Conservation (phyloP, 352 stramenopile species). For the Pythium monospermum region DNA sequence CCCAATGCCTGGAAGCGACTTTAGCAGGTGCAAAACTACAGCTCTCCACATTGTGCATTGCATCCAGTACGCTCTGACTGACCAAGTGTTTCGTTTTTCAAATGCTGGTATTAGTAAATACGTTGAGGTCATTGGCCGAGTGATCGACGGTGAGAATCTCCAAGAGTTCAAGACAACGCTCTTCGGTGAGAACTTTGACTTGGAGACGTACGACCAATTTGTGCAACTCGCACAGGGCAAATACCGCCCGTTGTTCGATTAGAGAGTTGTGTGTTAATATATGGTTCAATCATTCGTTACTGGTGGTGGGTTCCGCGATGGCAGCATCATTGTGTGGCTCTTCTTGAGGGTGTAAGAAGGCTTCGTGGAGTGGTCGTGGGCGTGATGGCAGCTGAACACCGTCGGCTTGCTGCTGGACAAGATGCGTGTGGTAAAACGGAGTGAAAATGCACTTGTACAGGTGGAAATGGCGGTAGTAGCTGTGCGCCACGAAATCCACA, state of each 20-base stretch:
- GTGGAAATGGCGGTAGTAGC: constrained; percentile 77
- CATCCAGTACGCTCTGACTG: too few species aligned
- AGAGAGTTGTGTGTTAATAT: too few species aligned
- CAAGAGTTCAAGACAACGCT: constrained; percentile 85
- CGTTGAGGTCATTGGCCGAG: constrained; percentile 80
- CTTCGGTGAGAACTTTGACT: constrained; percentile 76
- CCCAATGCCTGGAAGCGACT: constrained; percentile 66
- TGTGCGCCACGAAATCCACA: constrained; percentile 71
- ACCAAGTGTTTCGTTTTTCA: too few species aligned
- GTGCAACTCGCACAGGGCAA: constrained; percentile 72
- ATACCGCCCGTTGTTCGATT: constrained; percentile 67
- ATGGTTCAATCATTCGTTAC: too few species aligned
- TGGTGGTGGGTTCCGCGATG: too few species aligned
- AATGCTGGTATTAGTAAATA: too few species aligned
- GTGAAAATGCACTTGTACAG: constrained; percentile 83
- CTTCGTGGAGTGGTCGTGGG: constrained; percentile 32
- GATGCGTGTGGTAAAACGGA: constrained; percentile 44
- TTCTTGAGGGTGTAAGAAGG: constrained; percentile 31
- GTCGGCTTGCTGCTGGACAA: constrained; percentile 42
- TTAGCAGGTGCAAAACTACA: too few species aligned
- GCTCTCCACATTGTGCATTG: too few species aligned
- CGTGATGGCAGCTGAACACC: constrained; percentile 35
- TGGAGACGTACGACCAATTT: constrained; percentile 82
- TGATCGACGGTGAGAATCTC: constrained; percentile 62
- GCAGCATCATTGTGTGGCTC: too few species aligned